Conservation (phyloP, 176 grass and related monocot species). For the Oryza longistaminata region DNA sequence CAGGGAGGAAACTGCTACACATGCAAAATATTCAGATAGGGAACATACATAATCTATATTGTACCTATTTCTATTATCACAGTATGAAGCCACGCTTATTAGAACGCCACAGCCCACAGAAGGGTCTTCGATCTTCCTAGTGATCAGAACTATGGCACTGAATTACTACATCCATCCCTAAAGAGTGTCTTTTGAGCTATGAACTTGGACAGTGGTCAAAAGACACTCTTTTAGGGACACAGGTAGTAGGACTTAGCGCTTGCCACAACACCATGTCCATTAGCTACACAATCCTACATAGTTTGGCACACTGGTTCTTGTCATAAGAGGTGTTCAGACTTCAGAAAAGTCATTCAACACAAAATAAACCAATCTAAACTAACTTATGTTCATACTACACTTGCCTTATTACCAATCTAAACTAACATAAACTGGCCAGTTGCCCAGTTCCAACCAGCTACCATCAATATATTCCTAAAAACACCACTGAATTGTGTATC, state of each 20-base stretch:
- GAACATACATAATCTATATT: background rate
- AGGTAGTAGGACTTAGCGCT: background rate
- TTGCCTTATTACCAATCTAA: background rate
- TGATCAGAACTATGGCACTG: background rate
- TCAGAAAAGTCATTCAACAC: background rate
- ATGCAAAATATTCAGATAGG: conserved; percentile 1
- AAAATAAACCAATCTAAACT: conserved; percentile 19
- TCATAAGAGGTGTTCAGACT: background rate
- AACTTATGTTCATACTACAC: background rate
- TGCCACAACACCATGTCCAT: background rate
- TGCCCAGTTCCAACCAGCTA: conserved; percentile 5
- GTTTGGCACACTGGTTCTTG: background rate
- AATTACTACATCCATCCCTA: background rate
- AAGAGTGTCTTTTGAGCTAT: no score
- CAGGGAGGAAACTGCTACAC: background rate
- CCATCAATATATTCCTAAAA: conserved; percentile 22
- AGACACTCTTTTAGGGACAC: no score
- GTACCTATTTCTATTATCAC: background rate
- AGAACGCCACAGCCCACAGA: background rate
- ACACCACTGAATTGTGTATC: background rate
- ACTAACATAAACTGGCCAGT: background rate
- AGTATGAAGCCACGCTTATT: background rate
- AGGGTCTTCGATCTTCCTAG: background rate
- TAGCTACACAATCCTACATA: background rate
- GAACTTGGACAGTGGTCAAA: no score